phyloP scores from a whole-genome alignment of 257 asterid genomes.

The Solanum sitiens region DNA sequence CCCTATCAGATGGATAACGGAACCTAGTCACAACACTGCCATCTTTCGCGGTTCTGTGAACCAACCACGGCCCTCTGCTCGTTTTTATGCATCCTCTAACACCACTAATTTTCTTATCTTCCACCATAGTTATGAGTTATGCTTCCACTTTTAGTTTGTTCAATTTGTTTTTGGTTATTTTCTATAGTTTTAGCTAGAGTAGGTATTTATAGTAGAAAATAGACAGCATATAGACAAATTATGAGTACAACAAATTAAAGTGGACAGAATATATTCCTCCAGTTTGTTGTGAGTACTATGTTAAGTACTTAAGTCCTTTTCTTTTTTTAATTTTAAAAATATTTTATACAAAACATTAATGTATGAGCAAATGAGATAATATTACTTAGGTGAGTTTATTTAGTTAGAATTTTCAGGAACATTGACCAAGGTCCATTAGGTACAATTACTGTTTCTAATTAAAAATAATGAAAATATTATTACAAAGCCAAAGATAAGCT shows the following conservation, averaged over 20 bases:
- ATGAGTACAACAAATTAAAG: neutral
- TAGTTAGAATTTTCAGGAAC: neutral
- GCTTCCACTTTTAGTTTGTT: neutral
- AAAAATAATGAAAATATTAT: too few relatives aligned
- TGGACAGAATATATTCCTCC: neutral
- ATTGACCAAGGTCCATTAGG: neutral
- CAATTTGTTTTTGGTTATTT: neutral
- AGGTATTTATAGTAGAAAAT: neutral
- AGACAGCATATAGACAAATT: neutral
- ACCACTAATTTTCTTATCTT: constrained; percentile 3
- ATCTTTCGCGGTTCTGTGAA: constrained; percentile 40
- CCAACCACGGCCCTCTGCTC: constrained; percentile 67
- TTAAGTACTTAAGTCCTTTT: neutral
- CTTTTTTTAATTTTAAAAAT: neutral
- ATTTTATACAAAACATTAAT: neutral
- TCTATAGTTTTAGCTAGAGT: neutral
- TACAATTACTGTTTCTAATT: neutral
- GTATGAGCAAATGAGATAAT: neutral
- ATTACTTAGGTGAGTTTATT: neutral
- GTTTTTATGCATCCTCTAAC: constrained; percentile 56
- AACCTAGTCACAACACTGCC: constrained; percentile 30
- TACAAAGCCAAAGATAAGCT: too few relatives aligned
- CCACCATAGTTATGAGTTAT: constrained; percentile 2
- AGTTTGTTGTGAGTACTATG: neutral
- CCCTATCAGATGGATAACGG: constrained; percentile 59